Percentiles rank a stretch among this genome's conserved stretches.
Conservation (phyloP, 768 basidiomycete species). For the Obba rivulosa region DNA sequence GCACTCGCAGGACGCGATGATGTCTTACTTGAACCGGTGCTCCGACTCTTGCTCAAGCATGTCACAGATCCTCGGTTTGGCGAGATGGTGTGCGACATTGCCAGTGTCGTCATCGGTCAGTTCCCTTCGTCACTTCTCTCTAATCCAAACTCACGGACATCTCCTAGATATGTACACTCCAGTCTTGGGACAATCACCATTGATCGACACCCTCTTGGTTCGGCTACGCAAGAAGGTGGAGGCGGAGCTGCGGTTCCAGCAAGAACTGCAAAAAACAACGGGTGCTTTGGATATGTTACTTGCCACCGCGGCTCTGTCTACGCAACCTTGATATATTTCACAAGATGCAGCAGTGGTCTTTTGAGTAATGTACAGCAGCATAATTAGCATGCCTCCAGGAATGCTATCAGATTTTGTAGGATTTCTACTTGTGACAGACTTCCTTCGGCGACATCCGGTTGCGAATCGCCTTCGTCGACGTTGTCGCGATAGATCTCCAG, state of each 20-base stretch:
- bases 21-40: constrained; percentile 84
- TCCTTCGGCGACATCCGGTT: constrained; percentile 28
- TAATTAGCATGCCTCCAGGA: constrained; percentile 41
- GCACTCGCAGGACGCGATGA: constrained; percentile 92
- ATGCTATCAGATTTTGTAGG: constrained; percentile 59
- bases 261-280: constrained; percentile 73
- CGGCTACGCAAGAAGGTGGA: constrained; percentile 80
- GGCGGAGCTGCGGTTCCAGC: constrained; percentile 83
- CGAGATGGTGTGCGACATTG: constrained; percentile 79
- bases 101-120: constrained; percentile 79
- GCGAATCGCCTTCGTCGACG: constrained; percentile 48
- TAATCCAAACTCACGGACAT: constrained; percentile 8
- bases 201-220: constrained; percentile 83
- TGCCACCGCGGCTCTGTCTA: constrained; percentile 43
- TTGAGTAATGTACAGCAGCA: constrained; percentile 13
- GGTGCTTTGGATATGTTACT: constrained; percentile 92
- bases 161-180: constrained; percentile 82
- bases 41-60: constrained; percentile 81
- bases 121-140: neutral
- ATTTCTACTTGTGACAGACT: constrained; percentile 60
- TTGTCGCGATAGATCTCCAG: constrained; percentile 70
- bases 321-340: neutral
- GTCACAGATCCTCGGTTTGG: constrained; percentile 90
- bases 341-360: constrained; percentile 11
- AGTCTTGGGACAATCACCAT: constrained; percentile 89